A percentile compares a stretch with the other conserved stretches of the same genome.
Evolutionary conservation across 2,329 filamentous ascomycete genomes (phyloP).

Genomic region (Colletotrichum chlorophyti): DNA sequence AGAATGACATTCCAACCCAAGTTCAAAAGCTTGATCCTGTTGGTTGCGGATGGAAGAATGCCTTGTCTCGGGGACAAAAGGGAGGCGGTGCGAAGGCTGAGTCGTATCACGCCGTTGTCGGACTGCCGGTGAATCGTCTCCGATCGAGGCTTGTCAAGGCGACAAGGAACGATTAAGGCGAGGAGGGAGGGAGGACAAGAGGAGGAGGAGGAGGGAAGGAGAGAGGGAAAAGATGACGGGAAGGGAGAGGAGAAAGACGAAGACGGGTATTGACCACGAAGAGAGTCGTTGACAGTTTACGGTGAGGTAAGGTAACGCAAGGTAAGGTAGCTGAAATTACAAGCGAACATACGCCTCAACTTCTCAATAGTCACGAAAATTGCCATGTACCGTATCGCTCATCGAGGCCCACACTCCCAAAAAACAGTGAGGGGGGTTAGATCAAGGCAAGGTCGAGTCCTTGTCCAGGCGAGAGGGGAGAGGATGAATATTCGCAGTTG

Average conservation of each 20-base stretch:
- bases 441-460: constrained; percentile 18
- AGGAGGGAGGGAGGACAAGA: constrained; percentile 8
- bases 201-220: constrained; percentile 1
- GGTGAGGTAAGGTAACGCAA: no score
- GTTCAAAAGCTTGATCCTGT: background rate
- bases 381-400: constrained; percentile 15
- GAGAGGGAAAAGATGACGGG: constrained; percentile 6
- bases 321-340: constrained; percentile 28
- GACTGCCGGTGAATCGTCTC: constrained; percentile 26
- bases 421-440: constrained; percentile 12
- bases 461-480: no score
- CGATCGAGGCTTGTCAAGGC: constrained; percentile 26
- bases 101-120: constrained; percentile 29
- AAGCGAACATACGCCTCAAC: constrained; percentile 25
- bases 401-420: constrained; percentile 13
- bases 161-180: constrained; percentile 12
- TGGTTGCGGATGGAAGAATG: constrained; percentile 13
- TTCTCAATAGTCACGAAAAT: constrained; percentile 6
- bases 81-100: constrained; percentile 28
- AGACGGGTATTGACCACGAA: background rate
- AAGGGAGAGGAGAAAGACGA: constrained; percentile 1
- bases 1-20: background rate
- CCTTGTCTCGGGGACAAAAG: constrained; percentile 10
- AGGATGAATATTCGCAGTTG: no score
- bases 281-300: constrained; percentile 22